Evolutionary conservation across 1,284 basidiomycete species (phyloP).

Genomic region (Ustilago sp.): DNA sequence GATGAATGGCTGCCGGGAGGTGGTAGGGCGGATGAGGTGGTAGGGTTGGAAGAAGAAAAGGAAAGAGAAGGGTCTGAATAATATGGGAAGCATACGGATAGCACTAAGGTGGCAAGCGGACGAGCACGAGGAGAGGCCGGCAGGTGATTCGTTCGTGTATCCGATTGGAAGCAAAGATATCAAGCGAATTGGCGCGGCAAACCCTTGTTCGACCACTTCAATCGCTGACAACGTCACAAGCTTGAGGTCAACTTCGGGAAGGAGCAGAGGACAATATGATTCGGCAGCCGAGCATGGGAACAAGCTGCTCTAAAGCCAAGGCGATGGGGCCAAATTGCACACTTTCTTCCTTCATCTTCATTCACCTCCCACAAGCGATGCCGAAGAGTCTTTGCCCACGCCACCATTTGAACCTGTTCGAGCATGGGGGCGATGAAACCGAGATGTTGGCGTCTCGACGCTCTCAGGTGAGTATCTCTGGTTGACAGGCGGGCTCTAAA

Average conservation of each 20-base stretch:
- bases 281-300: neutral
- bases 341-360: neutral
- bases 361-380: neutral
- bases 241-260: conserved; percentile 3
- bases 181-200: neutral
- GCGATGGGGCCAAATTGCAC: neutral
- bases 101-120: neutral
- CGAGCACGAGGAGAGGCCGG: neutral
- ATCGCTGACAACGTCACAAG: neutral
- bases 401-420: neutral
- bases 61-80: neutral
- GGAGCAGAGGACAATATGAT: neutral
- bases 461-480: conserved; percentile 4
- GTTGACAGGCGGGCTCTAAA: conserved; percentile 13
- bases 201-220: neutral
- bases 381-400: neutral
- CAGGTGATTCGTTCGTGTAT: neutral
- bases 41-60: conserved; percentile 1
- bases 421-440: conserved; percentile 9
- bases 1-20: neutral
- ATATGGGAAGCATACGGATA: conserved; percentile 4
- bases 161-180: conserved; percentile 9
- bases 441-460: neutral
- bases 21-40: conserved; percentile 2
- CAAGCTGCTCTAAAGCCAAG: neutral